Base-by-base conservation (phyloP, 139 green algal genomes). In the Edaphochlamys debaryana region DNA sequence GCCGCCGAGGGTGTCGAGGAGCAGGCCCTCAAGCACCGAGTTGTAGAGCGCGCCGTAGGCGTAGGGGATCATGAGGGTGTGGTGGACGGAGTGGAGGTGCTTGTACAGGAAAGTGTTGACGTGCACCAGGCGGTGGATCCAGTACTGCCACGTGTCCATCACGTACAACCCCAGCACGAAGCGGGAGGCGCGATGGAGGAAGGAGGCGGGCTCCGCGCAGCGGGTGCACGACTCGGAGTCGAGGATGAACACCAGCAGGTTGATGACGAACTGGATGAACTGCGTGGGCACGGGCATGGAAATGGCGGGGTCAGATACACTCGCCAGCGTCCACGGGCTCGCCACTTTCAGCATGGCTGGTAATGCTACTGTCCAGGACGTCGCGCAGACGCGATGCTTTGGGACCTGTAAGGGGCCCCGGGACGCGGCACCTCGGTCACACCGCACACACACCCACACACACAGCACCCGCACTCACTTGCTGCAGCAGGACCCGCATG, bases 111-210 rank as follows among this genome's bases (percentile, higher is more conserved):
- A 88, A 34, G 89, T 87, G 85, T 63, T 90, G 48, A 86, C 79
- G 67, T 95, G 92, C 86, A 94, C 86, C n/a, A 45, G n/a, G n/a
- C 92, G 87, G 85, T 95, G 92, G 69, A 94, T 93, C 68, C 88
- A 92, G 84, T 93, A 95, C 86, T 94, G 90, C 87, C 89, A 95
- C 20, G 92, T 82, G 79, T 95, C 92, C 88, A 95, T 92, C 7
- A 95, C 79, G 27, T 93, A 84, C 92, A 95, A 94, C 38, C 83
- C 89, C 6, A 91, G 52, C 3, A 82, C 36, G 71, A 95, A 92
- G 6, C 56, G 68, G 8, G 32, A 6, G 30, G 54, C 71, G 11
- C 40, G 66, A 36, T 50, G 56, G 11, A 73, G 17, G 19, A 73
- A n/a, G 29, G 37, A 42, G 4, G 52, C 52, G 6, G 23, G 60